Evolutionary conservation across 768 basidiomycete genomes (phyloP).

Genomic region (Russula emetica): DNA sequence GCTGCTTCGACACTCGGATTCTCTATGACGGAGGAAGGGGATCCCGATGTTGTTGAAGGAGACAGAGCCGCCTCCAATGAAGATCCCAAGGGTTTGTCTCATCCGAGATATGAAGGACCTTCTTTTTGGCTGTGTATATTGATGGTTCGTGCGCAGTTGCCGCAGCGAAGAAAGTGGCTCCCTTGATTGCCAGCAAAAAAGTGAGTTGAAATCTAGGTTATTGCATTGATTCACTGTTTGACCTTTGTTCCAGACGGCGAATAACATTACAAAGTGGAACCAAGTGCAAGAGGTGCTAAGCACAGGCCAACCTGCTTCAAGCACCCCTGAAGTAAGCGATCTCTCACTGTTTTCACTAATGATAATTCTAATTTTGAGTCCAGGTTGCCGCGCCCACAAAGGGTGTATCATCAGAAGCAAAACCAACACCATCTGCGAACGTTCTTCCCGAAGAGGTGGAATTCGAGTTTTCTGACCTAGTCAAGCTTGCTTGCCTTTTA

Average conservation of each 20-base stretch:
- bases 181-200: constrained; percentile 83
- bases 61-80: constrained; percentile 33
- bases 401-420: constrained; percentile 13
- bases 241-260: constrained; percentile 54
- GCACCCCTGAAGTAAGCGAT: constrained; percentile 18
- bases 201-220: constrained; percentile 36
- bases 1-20: constrained; percentile 56
- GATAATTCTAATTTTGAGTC: constrained; percentile 16
- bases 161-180: constrained; percentile 68
- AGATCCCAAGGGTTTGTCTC: constrained; percentile 50
- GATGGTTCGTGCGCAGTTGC: constrained; percentile 38
- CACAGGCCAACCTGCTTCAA: constrained; percentile 29
- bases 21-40: constrained; percentile 56
- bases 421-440: constrained; percentile 33
- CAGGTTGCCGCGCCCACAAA: constrained; percentile 14
- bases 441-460: constrained; percentile 51
- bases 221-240: background rate
- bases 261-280: constrained; percentile 96
- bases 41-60: constrained; percentile 42
- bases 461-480: constrained; percentile 79
- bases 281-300: constrained; percentile 85
- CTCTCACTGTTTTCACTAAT: background rate
- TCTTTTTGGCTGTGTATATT: constrained; percentile 32
- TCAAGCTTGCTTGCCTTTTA: constrained; percentile 75
- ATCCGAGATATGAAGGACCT: constrained; percentile 31